Evolutionary conservation across 2,329 filamentous ascomycete species (phyloP).

Genomic region (Trematosphaeria pertusa): DNA sequence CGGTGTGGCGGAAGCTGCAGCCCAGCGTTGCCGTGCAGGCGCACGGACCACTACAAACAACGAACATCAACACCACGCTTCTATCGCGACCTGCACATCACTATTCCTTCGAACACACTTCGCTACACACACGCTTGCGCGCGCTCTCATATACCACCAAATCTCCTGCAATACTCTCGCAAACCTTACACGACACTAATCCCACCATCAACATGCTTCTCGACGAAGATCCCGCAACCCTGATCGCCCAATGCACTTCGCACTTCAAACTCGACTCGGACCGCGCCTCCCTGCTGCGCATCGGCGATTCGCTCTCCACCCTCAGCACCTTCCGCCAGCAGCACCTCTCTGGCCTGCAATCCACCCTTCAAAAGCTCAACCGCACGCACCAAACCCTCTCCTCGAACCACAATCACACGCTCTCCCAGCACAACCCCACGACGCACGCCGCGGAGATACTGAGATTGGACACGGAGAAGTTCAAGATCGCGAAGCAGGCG

Average conservation of each 20-base stretch:
- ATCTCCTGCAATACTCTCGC: constrained; percentile 1
- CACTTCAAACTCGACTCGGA: constrained; percentile 97
- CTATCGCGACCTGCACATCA: constrained; percentile 21
- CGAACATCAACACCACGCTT: constrained; percentile 37
- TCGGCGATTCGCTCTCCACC: constrained; percentile 81
- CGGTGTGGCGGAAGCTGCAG: constrained; percentile 27
- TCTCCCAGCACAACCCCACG: constrained; percentile 75
- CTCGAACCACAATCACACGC: constrained; percentile 78
- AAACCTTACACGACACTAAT: constrained; percentile 11
- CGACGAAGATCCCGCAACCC: constrained; percentile 87
- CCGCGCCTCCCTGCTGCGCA: constrained; percentile 80
- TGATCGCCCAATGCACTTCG: constrained; percentile 87
- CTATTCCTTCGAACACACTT: neutral
- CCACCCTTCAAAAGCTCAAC: constrained; percentile 63
- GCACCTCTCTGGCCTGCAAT: constrained; percentile 60
- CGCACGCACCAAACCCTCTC: constrained; percentile 78
- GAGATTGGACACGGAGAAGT: constrained; percentile 89
- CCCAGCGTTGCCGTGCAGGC: constrained; percentile 38
- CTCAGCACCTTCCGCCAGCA: constrained; percentile 85
- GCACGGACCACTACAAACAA: constrained; percentile 41
- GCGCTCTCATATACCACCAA: neutral
- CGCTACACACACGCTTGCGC: constrained; percentile 3
- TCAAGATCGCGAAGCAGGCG: constrained; percentile 90
- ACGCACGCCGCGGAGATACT: constrained; percentile 85
- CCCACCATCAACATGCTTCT: constrained; percentile 75